Percentiles rank a stretch among this genome's conserved stretches.
These are phyloP conservation scores for Ceratobasidium sp. DNA, from an alignment of 1,284 basidiomycete species.

Conservation along the genomic window DNA sequence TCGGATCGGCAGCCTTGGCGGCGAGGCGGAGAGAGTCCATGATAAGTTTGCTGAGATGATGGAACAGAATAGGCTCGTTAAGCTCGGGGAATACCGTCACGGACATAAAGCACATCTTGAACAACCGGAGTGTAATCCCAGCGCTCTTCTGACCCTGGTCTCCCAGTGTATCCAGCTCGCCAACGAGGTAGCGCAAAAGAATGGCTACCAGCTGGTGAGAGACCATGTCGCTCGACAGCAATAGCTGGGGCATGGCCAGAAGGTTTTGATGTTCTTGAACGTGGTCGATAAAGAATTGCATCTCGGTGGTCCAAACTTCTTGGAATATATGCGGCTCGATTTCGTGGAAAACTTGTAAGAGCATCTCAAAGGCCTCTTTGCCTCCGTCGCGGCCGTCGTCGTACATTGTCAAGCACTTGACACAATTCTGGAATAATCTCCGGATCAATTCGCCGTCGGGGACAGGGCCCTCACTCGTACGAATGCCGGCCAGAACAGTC, in stretches of 20 bases:
- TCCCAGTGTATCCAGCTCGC: constrained; percentile 81
- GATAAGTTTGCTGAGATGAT: constrained; percentile 90
- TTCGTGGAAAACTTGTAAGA: constrained; percentile 77
- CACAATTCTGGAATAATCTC: constrained; percentile 83
- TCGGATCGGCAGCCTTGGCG: constrained; percentile 87
- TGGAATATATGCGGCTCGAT: constrained; percentile 90
- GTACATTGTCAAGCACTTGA: constrained; percentile 85
- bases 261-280: constrained; percentile 78
- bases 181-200: constrained; percentile 85
- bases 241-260: constrained; percentile 83
- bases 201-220: constrained; percentile 94
- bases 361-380: constrained; percentile 86
- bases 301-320: constrained; percentile 90
- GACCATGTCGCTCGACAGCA: constrained; percentile 83
- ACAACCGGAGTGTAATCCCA: constrained; percentile 84
- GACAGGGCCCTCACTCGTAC: constrained; percentile 75
- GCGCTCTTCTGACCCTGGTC: constrained; percentile 79
- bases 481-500: constrained; percentile 77
- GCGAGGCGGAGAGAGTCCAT: constrained; percentile 97
- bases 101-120: constrained; percentile 95
- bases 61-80: constrained; percentile 91
- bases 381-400: constrained; percentile 81
- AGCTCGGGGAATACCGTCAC: constrained; percentile 77
- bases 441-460: constrained; percentile 89
- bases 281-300: constrained; percentile 84